Percentiles rank a stretch among this genome's conserved stretches.
These are phyloP conservation scores for Suhomyces wounanorum DNA, from an alignment of 1,139 yeast genomes.

Conservation along the genomic window DNA sequence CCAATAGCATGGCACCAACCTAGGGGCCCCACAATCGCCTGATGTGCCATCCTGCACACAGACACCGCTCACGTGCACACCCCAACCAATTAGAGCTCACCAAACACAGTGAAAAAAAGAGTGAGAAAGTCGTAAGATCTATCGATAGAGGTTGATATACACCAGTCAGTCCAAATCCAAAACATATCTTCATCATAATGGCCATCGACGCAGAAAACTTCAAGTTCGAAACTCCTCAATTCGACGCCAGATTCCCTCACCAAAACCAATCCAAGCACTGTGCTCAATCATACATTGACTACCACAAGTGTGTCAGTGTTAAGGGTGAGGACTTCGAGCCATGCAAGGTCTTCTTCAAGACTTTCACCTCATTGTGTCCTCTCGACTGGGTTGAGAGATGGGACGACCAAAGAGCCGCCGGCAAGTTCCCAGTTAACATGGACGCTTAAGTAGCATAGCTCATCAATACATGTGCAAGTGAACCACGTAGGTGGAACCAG, in stretches of 20 bases:
- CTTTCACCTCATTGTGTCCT: slow-evolving; percentile 91
- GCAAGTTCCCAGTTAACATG: slow-evolving; percentile 46
- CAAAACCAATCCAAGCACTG: slow-evolving; percentile 98
- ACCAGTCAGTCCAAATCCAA: slow-evolving; percentile 3
- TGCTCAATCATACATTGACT: slow-evolving; percentile 96
- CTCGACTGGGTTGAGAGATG: slow-evolving; percentile 89
- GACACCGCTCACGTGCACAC: slow-evolving; percentile 8
- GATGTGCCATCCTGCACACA: background rate
- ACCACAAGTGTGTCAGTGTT: slow-evolving; percentile 94
- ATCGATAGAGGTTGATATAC: slow-evolving; percentile 3
- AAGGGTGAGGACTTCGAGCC: slow-evolving; percentile 99
- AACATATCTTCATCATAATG: slow-evolving; percentile 26
- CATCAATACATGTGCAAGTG: slow-evolving; percentile 10
- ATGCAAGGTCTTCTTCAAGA: slow-evolving; percentile 90
- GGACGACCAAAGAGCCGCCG: slow-evolving; percentile 88
- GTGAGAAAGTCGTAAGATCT: slow-evolving; percentile 17
- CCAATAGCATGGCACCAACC: background rate
- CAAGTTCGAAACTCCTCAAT: slow-evolving; percentile 78
- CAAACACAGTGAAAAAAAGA: slow-evolving; percentile 14
- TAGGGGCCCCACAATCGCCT: slow-evolving; percentile 1
- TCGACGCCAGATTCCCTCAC: slow-evolving; percentile 94
- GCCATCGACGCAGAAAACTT: slow-evolving; percentile 50
- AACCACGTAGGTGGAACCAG: slow-evolving; percentile 3
- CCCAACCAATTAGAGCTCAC: slow-evolving; percentile 15
- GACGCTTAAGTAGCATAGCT: slow-evolving; percentile 17